phyloP scores from a whole-genome alignment of 2,329 filamentous ascomycete genomes.

The Verruconis gallopava region DNA sequence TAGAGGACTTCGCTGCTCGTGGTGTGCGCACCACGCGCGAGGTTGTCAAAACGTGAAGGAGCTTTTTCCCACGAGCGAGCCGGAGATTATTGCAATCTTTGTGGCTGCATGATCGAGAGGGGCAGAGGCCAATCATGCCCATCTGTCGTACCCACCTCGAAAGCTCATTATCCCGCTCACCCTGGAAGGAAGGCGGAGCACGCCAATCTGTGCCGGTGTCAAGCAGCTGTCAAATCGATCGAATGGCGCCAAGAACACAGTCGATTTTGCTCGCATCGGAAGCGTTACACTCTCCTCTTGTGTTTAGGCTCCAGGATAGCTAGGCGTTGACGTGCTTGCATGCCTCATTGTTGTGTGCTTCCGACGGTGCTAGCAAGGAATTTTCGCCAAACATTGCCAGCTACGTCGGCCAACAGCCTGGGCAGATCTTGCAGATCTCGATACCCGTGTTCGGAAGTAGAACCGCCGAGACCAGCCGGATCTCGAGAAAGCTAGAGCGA shows the following conservation, averaged over 20 bases:
- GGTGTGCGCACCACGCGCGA: not conserved
- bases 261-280: too few relatives aligned
- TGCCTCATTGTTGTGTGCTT: too few relatives aligned
- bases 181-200: not conserved
- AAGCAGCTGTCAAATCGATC: conserved; percentile 1
- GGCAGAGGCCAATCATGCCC: not conserved
- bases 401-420: too few relatives aligned
- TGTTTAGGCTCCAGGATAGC: too few relatives aligned
- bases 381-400: too few relatives aligned
- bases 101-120: not conserved
- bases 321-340: too few relatives aligned
- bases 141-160: not conserved
- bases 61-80: not conserved
- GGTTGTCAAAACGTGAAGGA: not conserved
- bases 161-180: not conserved
- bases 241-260: not conserved
- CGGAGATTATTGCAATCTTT: not conserved
- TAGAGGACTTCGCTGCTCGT: not conserved
- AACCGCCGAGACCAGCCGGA: not conserved
- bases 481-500: not conserved
- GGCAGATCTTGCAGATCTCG: not conserved
- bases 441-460: not conserved
- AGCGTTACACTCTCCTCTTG: too few relatives aligned
- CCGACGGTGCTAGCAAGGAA: too few relatives aligned
- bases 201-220: not conserved